Evolutionary conservation across 495 filamentous ascomycete species (phyloP).

Genomic region (Annulohypoxylon nitens): DNA sequence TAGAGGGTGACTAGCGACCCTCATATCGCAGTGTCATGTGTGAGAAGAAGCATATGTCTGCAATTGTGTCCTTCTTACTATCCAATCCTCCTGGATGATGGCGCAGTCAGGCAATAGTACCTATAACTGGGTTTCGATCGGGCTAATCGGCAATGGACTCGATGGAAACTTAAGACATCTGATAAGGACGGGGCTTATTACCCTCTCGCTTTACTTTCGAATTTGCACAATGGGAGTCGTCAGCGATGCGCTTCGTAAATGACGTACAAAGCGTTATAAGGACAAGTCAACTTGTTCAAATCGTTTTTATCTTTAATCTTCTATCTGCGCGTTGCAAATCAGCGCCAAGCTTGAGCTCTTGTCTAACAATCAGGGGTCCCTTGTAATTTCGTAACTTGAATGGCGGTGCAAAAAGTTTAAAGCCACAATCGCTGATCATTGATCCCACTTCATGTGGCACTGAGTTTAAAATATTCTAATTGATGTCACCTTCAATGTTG

Average conservation of each 20-base stretch:
- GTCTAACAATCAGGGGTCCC: constrained; percentile 34
- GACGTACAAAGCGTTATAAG: constrained; percentile 25
- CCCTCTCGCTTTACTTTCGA: neutral
- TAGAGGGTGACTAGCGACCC: constrained; percentile 39
- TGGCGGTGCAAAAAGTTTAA: constrained; percentile 23
- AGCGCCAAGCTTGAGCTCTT: constrained; percentile 31
- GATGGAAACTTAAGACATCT: constrained; percentile 13
- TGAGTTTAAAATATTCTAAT: too few relatives aligned
- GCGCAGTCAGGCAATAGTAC: constrained; percentile 5
- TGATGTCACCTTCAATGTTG: neutral
- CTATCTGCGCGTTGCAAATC: constrained; percentile 29
- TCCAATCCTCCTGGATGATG: constrained; percentile 22
- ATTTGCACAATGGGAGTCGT: constrained; percentile 6
- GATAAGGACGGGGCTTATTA: neutral
- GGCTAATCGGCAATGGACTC: constrained; percentile 16
- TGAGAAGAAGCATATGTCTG: constrained; percentile 31
- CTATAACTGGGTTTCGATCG: constrained; percentile 12
- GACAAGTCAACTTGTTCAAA: constrained; percentile 14
- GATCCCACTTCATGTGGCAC: neutral
- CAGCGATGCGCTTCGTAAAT: constrained; percentile 23
- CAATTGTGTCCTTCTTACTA: constrained; percentile 7
- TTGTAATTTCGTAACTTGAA: constrained; percentile 10
- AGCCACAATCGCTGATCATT: constrained; percentile 15
- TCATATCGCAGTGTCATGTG: constrained; percentile 46
- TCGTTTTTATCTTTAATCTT: neutral